Evolutionary conservation across 129 eudicot genomes (phyloP).

Genomic region (Scalesia atractyloides): DNA sequence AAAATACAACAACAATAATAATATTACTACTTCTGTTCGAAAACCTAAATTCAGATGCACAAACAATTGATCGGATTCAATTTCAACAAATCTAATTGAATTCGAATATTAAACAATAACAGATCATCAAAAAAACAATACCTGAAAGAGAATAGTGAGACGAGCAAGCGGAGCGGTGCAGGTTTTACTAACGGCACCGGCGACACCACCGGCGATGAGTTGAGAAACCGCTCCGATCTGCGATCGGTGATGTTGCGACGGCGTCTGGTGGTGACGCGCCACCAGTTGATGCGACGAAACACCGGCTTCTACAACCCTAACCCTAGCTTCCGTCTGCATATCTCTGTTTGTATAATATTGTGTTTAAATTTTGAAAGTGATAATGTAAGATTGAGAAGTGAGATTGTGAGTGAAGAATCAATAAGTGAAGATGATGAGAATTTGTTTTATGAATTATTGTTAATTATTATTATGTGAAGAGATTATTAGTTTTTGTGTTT

Average conservation of each 20-base stretch:
- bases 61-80: background rate
- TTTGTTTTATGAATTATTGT: conserved; percentile 18
- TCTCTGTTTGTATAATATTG: background rate
- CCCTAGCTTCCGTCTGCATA: conserved; percentile 91
- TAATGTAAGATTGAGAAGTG: background rate
- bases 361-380: conserved; percentile 11
- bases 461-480: background rate
- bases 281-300: conserved; percentile 52
- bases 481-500: background rate
- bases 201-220: conserved; percentile 91
- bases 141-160: conserved; percentile 95
- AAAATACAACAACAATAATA: background rate
- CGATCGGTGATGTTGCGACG: conserved; percentile 52
- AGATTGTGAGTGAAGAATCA: conserved; percentile 18
- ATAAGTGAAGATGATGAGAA: too few species aligned
- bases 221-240: conserved; percentile 73
- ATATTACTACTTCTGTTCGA: background rate
- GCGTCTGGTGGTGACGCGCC: conserved; percentile 35
- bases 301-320: conserved; percentile 69
- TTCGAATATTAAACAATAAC: background rate
- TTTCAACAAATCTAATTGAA: conserved; percentile 3
- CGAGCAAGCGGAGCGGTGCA: conserved; percentile 97
- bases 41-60: conserved; percentile 6
- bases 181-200: conserved; percentile 94
- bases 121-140: conserved; percentile 9